Conservation (phyloP, 176 grass and related monocot species). For the Eleusine indica region DNA sequence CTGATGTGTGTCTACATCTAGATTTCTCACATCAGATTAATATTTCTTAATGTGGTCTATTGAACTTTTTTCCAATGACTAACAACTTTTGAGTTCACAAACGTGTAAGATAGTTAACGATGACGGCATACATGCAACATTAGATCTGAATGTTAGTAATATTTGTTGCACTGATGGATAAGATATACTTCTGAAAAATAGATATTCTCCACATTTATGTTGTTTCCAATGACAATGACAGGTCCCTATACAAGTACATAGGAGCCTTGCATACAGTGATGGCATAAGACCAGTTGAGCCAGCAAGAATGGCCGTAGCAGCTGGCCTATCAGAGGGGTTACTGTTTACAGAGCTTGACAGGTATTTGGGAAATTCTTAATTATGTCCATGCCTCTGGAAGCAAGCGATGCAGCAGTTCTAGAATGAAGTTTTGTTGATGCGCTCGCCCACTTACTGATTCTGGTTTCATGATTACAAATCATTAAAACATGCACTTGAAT, state of each 20-base stretch:
- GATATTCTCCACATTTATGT: slow-evolving; percentile 18
- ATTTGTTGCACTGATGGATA: background rate
- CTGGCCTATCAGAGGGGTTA: slow-evolving; percentile 59
- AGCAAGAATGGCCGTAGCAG: slow-evolving; percentile 45
- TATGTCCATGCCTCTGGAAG: background rate
- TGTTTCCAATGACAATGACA: slow-evolving; percentile 26
- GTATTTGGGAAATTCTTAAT: slow-evolving; percentile 42
- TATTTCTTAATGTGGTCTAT: background rate
- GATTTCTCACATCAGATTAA: background rate
- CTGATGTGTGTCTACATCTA: background rate
- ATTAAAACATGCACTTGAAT: slow-evolving; percentile 1
- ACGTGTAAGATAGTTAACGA: slow-evolving; percentile 1
- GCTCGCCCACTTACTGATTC: background rate
- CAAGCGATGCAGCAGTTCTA: background rate
- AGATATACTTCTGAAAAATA: background rate
- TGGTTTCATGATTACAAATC: background rate
- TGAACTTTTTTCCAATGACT: background rate
- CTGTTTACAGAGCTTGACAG: slow-evolving; percentile 89
- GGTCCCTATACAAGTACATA: slow-evolving; percentile 94
- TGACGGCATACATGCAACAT: background rate
- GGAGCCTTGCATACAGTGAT: slow-evolving; percentile 78
- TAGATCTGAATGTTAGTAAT: background rate
- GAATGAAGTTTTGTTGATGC: background rate
- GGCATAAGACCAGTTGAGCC: slow-evolving; percentile 81
- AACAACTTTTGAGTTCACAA: background rate